phyloP scores from a whole-genome alignment of 495 filamentous ascomycete genomes.

The Astrothelium subdiscretum region DNA sequence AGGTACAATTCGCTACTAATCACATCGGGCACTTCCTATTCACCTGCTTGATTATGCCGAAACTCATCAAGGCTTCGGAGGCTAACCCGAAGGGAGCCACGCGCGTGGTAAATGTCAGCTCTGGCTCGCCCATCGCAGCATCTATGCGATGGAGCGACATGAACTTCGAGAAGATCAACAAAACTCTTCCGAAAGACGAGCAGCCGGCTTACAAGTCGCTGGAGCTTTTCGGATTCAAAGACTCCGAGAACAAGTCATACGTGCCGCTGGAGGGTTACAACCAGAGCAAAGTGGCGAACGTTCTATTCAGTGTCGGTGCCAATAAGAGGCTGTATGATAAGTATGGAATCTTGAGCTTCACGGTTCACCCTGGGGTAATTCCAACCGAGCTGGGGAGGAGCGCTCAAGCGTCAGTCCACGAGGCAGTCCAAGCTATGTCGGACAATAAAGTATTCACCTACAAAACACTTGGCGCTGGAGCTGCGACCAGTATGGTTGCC shows the following conservation, averaged over 20 bases:
- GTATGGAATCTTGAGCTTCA: conserved; percentile 22
- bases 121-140: conserved; percentile 16
- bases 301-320: conserved; percentile 19
- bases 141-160: conserved; percentile 34
- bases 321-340: conserved; percentile 22
- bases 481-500: conserved; percentile 33
- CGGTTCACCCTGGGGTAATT: conserved; percentile 32
- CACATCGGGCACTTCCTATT: conserved; percentile 24
- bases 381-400: conserved; percentile 26
- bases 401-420: conserved; percentile 5
- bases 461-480: conserved; percentile 27
- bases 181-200: conserved; percentile 29
- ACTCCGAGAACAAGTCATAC: conserved; percentile 19
- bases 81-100: conserved; percentile 27
- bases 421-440: not conserved
- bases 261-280: conserved; percentile 23
- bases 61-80: conserved; percentile 31
- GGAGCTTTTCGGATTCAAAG: conserved; percentile 20
- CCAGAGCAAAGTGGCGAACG: conserved; percentile 24
- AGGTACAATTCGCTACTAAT: conserved; percentile 18
- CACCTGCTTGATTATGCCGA: conserved; percentile 31
- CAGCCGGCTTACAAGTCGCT: conserved; percentile 26
- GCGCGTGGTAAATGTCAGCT: conserved; percentile 34
- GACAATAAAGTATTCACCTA: conserved; percentile 8
- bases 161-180: conserved; percentile 31